Evolutionary conservation across 192 early-diverging fungal species (phyloP), one percentile per base, ranked within the genome.

Genomic region (Helicostylum pulchrum): DNA sequence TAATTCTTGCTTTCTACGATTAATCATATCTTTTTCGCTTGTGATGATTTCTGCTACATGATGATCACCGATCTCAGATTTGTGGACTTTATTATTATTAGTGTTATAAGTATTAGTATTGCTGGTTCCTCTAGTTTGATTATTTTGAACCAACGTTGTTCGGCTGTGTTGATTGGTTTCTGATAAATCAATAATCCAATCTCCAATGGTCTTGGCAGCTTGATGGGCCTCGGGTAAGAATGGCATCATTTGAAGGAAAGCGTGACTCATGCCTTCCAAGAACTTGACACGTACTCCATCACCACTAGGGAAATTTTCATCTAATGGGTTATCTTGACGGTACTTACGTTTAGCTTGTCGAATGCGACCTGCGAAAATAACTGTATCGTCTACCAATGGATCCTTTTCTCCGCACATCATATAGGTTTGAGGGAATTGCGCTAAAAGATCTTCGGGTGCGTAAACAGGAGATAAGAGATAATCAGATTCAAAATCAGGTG

Each of bases 341-440:
- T 75, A 78, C 64, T 88, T 78, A 21, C 80, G 72, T 71, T 96
- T 97, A 51, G 94, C 93, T 23, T 86, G 82, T 39, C 94, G 86
- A 17, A 99, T 75, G 11, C 92, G 87, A 8, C 86, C 91, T 7
- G 92, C 92, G 76, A 97, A 90, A 15, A 99, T 75, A 19, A 97
- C 88, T 3, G 95, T 94, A 75, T 99, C 96, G 75, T 99, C 96
- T 4, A 99, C 92, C 45, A 99, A 84, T 3, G 96, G 96, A 71
- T 99, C 96, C 68, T 95, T 96, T 65, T 97, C 95, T 45, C 96
- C 96, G 63, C 89, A 90, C 53, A 99, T 82, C 53, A 97, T 85
- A 70, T 92, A 95, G 0, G 90, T 90, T 21, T 90, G 89, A 17
- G 96, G 96, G 72, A 96, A 99, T 44, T 88, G 82, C 2, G 91